These are phyloP conservation scores for Crepidotus variabilis DNA, from an alignment of 768 basidiomycete genomes.

Conservation along the genomic window DNA sequence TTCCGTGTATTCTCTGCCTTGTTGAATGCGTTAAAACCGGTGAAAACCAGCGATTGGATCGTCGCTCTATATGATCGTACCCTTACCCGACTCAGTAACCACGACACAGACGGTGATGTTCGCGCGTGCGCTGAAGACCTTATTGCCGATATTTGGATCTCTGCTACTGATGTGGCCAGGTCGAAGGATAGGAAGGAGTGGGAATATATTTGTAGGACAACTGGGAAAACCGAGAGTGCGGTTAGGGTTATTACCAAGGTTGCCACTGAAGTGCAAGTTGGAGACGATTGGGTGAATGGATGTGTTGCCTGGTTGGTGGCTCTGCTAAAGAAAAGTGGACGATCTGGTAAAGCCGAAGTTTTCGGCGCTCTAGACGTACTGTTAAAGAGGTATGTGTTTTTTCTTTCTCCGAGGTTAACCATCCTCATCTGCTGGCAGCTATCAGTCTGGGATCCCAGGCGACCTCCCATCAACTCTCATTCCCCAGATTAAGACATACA, in stretches of 20 bases:
- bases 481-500: slow-evolving; percentile 69
- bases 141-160: slow-evolving; percentile 85
- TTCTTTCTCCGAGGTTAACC: neutral
- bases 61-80: slow-evolving; percentile 75
- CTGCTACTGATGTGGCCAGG: slow-evolving; percentile 70
- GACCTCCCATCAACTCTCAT: slow-evolving; percentile 62
- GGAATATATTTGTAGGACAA: slow-evolving; percentile 71
- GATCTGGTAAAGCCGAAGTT: slow-evolving; percentile 73
- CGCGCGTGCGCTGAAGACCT: slow-evolving; percentile 77
- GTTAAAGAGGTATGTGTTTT: slow-evolving; percentile 50
- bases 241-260: slow-evolving; percentile 83
- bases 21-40: slow-evolving; percentile 69
- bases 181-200: slow-evolving; percentile 70
- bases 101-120: slow-evolving; percentile 92
- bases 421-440: slow-evolving; percentile 20
- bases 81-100: slow-evolving; percentile 60
- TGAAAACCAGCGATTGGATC: slow-evolving; percentile 62
- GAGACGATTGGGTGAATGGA: slow-evolving; percentile 77
- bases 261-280: slow-evolving; percentile 67
- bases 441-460: slow-evolving; percentile 42
- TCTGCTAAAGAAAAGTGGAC: slow-evolving; percentile 74
- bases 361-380: slow-evolving; percentile 76
- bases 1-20: slow-evolving; percentile 87
- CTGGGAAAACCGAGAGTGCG: slow-evolving; percentile 69
- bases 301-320: slow-evolving; percentile 75